Percentiles rank a stretch among this genome's conserved stretches.
phyloP scores from a whole-genome alignment of 495 filamentous ascomycete species.

The Penicillium flavigenum region DNA sequence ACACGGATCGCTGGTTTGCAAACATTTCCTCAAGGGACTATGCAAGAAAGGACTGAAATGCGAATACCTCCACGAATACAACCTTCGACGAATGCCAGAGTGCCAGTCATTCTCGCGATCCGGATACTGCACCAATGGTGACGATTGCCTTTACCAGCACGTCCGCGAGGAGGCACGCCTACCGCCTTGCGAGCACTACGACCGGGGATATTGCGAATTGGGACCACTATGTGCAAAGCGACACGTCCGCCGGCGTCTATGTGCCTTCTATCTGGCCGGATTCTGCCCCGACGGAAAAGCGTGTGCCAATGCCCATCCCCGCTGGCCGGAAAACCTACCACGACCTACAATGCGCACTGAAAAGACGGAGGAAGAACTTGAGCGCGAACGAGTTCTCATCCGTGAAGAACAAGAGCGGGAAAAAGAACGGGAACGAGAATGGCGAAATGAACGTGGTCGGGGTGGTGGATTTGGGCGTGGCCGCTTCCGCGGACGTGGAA shows the following conservation, averaged over 20 bases:
- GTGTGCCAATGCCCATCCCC: slow-evolving; percentile 80
- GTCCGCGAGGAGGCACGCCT: slow-evolving; percentile 78
- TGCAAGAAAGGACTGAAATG: slow-evolving; percentile 96
- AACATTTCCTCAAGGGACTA: slow-evolving; percentile 95
- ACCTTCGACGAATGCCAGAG: slow-evolving; percentile 95
- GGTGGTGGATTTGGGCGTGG: slow-evolving; percentile 52
- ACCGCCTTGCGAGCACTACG: slow-evolving; percentile 90
- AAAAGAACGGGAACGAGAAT: slow-evolving; percentile 53
- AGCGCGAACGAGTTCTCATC: slow-evolving; percentile 55
- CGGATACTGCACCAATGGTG: slow-evolving; percentile 91
- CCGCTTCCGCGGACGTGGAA: slow-evolving; percentile 47
- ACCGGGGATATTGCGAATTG: slow-evolving; percentile 90
- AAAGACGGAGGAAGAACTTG: slow-evolving; percentile 61
- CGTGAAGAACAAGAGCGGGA: slow-evolving; percentile 53
- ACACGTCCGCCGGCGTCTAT: slow-evolving; percentile 73
- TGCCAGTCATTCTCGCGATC: slow-evolving; percentile 89
- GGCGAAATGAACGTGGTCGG: slow-evolving; percentile 49
- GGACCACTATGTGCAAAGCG: slow-evolving; percentile 83
- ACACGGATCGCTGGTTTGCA: slow-evolving; percentile 79
- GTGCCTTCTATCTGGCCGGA: slow-evolving; percentile 84
- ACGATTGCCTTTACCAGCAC: slow-evolving; percentile 95
- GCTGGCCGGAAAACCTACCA: slow-evolving; percentile 70
- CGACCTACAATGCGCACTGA: slow-evolving; percentile 65
- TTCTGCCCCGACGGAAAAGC: slow-evolving; percentile 85
- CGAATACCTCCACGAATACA: slow-evolving; percentile 98